phyloP scores from a whole-genome alignment of 768 basidiomycete species.

The Xerocomus potaroensis region DNA sequence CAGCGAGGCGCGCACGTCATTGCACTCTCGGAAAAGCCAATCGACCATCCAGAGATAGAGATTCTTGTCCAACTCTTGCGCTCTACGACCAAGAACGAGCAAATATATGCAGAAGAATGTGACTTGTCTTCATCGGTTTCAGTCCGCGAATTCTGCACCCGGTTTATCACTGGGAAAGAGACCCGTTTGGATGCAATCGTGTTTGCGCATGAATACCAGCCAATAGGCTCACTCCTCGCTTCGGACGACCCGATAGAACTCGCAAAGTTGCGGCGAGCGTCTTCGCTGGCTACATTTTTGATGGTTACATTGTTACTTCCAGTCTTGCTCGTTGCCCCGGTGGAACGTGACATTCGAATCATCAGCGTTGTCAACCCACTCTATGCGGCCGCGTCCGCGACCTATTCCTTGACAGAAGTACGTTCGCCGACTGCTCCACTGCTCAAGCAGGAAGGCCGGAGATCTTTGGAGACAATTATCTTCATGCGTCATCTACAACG shows the following conservation, averaged over 20 bases:
- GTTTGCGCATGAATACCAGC: conserved; percentile 72
- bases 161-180: conserved; percentile 61
- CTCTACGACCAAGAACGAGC: conserved; percentile 64
- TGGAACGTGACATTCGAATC: conserved; percentile 89
- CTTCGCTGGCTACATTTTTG: conserved; percentile 70
- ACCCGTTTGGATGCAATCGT: conserved; percentile 75
- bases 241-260: conserved; percentile 27
- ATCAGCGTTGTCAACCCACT: conserved; percentile 84
- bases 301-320: conserved; percentile 78
- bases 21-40: conserved; percentile 59
- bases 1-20: conserved; percentile 76
- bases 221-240: conserved; percentile 49
- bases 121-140: conserved; percentile 63
- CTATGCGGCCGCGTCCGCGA: conserved; percentile 72
- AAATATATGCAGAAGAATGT: conserved; percentile 77
- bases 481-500: conserved; percentile 79
- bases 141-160: conserved; percentile 63
- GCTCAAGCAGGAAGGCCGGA: conserved; percentile 57
- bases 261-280: conserved; percentile 40
- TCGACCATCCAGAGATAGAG: conserved; percentile 45
- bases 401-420: conserved; percentile 30
- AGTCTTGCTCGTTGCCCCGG: conserved; percentile 71
- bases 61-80: conserved; percentile 66
- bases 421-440: conserved; percentile 29
- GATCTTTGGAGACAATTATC: conserved; percentile 59